Base-by-base conservation (phyloP, 2,329 filamentous ascomycete genomes). In the Cladophialophora carrionii region DNA sequence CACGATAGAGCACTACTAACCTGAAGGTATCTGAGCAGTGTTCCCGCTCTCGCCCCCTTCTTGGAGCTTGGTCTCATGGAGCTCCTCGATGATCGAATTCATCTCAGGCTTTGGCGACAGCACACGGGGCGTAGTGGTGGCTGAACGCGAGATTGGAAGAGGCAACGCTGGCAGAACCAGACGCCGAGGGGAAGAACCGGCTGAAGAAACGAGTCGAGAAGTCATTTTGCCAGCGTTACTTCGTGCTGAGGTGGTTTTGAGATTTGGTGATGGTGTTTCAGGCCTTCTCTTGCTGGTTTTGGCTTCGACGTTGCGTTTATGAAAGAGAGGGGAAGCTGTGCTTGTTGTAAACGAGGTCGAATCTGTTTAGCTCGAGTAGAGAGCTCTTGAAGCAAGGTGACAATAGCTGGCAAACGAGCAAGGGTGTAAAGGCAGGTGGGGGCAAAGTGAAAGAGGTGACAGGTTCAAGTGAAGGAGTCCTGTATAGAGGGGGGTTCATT, bases 191-290 rank as follows among this genome's bases (percentile, higher is more conserved):
- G 57, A 51, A 26, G 57, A 56, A 12, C 49, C 37, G 29, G 48
- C 34, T 22, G 63, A 59, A 5, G 60, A 49, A 17, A 60, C 34
- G 10, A 60, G 54, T 14, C 49, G 34, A 6, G 63, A 62, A 3
- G 63, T 22, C 63, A 65, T 65, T 34, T n/a, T 52, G 9, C 34
- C 24, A 51, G 41, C 7, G 20, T 56, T 52, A 29, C 22, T 52
- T 53, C 24, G 48, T 24, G 48, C 14, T 51, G 48, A 24, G 20
- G 22, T 51, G 22, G 24, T 24, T 17, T 12, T 51, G 48, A 51
- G 22, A 14, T 51, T 12, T 51, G 20, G 48, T 51, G 20, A 51
- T 8, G 9, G 48, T 51, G 48, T 51, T 51, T 4, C 20, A 32
- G 41, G 34, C 3, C 24, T 57, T 29, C 57, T 20, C 41, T 34